Percentiles rank a stretch among this genome's conserved stretches.
phyloP scores from a whole-genome alignment of 306 rosid species.

The Astragalus glycyphyllos region DNA sequence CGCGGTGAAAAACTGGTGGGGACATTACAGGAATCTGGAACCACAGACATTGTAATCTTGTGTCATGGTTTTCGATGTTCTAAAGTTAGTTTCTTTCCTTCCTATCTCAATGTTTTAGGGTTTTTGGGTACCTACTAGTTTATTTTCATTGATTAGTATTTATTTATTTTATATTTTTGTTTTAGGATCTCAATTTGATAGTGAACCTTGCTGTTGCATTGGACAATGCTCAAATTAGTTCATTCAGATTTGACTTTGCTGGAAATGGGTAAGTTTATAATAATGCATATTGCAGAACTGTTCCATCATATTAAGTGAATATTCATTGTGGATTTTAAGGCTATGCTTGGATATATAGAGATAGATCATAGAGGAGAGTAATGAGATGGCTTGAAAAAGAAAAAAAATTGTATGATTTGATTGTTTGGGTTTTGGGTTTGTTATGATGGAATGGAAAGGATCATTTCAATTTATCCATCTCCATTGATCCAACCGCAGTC shows the following conservation, averaged over 20 bases:
- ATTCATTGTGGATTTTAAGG: conserved; percentile 18
- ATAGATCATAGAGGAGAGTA: too few relatives aligned
- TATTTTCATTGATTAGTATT: conserved; percentile 7
- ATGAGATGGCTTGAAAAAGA: too few relatives aligned
- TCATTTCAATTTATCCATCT: too few relatives aligned
- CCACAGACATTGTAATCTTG: conserved; percentile 58
- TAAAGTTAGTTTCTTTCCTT: conserved; percentile 54
- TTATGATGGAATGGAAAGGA: background rate
- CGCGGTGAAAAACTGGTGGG: conserved; percentile 73
- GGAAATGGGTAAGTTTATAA: conserved; percentile 70
- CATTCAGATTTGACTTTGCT: conserved; percentile 73
- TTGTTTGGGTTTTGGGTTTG: too few relatives aligned
- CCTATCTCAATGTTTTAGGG: background rate
- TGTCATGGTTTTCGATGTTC: conserved; percentile 71
- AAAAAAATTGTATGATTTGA: background rate
- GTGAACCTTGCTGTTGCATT: conserved; percentile 66
- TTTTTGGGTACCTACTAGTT: background rate
- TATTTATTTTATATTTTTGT: background rate
- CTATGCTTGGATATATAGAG: too few relatives aligned
- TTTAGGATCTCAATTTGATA: conserved; percentile 52
- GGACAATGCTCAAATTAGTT: conserved; percentile 63
- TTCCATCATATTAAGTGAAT: background rate
- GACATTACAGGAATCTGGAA: conserved; percentile 67
- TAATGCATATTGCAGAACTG: background rate
- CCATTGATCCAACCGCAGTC: background rate